These are phyloP conservation scores for Pseudognaphalium luteoalbum DNA, from an alignment of 129 eudicot species.

Conservation along the genomic window DNA sequence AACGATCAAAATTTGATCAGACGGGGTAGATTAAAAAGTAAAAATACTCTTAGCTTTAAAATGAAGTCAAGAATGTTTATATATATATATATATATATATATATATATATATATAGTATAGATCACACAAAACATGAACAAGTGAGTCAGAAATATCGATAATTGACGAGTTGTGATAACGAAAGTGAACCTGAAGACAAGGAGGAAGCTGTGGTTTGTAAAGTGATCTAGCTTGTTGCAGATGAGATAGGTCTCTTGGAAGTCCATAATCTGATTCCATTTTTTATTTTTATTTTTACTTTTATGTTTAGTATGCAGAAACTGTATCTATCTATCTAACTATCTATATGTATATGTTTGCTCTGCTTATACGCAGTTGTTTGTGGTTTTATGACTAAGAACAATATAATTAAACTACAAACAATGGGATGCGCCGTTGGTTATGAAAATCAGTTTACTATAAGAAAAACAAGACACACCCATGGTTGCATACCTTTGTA, in stretches of 20 bases:
- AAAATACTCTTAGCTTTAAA: too few species aligned
- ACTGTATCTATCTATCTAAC: too few species aligned
- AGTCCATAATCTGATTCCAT: constrained; percentile 94
- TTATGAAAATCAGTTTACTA: not conserved
- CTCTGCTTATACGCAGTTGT: constrained; percentile 35
- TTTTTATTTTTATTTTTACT: constrained; percentile 18
- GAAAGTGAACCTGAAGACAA: constrained; percentile 71
- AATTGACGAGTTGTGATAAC: not conserved
- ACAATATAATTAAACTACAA: not conserved
- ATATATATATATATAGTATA: too few species aligned
- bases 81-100: too few species aligned
- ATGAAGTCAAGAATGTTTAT: too few species aligned
- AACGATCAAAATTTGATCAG: too few species aligned
- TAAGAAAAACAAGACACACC: not conserved
- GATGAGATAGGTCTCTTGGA: constrained; percentile 76
- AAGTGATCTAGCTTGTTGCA: constrained; percentile 73
- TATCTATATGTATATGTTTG: not conserved
- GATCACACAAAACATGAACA: too few species aligned
- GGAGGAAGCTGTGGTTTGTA: constrained; percentile 89
- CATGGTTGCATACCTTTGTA: constrained; percentile 12
- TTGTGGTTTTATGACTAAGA: not conserved
- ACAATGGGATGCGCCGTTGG: constrained; percentile 31
- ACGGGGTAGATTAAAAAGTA: too few species aligned
- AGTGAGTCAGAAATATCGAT: too few species aligned
- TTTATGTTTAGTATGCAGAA: too few species aligned